These are phyloP conservation scores for Aspergillus tubingensis DNA, from an alignment of 2,329 filamentous ascomycete species.

Conservation along the genomic window DNA sequence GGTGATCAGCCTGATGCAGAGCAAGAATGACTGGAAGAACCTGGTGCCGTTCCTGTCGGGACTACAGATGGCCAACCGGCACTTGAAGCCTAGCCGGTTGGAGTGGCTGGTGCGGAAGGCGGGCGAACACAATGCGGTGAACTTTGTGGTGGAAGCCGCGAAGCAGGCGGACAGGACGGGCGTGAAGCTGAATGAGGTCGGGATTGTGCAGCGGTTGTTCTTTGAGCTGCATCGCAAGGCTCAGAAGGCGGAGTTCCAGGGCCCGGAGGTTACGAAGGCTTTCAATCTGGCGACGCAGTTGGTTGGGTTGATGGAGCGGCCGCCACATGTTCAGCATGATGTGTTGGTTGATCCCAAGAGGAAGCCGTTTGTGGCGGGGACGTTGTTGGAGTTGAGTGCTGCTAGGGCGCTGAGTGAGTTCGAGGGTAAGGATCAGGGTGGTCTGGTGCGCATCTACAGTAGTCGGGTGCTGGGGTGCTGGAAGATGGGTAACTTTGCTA, in stretches of 20 bases:
- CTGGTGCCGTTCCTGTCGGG: constrained; percentile 45
- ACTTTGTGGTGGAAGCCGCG: constrained; percentile 39
- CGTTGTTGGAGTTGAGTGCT: constrained; percentile 49
- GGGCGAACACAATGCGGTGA: constrained; percentile 37
- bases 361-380: constrained; percentile 45
- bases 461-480: constrained; percentile 39
- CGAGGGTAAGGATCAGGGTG: constrained; percentile 42
- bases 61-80: constrained; percentile 33
- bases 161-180: constrained; percentile 39
- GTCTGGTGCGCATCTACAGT: constrained; percentile 44
- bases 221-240: constrained; percentile 41
- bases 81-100: constrained; percentile 27
- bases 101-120: constrained; percentile 43
- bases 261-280: constrained; percentile 30
- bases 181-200: constrained; percentile 33
- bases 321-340: constrained; percentile 32
- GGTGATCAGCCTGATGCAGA: constrained; percentile 40
- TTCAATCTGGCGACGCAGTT: constrained; percentile 38
- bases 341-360: constrained; percentile 38
- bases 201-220: constrained; percentile 38
- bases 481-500: constrained; percentile 29
- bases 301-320: constrained; percentile 38
- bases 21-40: constrained; percentile 44
- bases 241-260: constrained; percentile 36
- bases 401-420: constrained; percentile 42